A percentile compares a stretch with the other conserved stretches of the same genome.
Evolutionary conservation across 345 rosid species (phyloP).

Genomic region (Citrus glauca): DNA sequence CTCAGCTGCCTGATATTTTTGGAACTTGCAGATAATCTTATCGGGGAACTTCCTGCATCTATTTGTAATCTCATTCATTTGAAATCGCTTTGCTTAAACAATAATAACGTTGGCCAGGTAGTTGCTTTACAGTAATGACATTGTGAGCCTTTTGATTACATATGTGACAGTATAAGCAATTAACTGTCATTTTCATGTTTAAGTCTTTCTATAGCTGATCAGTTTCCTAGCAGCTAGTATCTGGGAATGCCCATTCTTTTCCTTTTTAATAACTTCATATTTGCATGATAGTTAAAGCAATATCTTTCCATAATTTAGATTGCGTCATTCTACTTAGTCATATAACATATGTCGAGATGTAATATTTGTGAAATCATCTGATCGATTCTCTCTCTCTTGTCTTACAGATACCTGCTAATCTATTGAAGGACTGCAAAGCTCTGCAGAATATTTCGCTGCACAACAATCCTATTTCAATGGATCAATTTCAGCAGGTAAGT

Average conservation of each 20-base stretch:
- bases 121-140: background rate
- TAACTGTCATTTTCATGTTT: background rate
- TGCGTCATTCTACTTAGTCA: background rate
- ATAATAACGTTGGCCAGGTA: slow-evolving; percentile 79
- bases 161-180: background rate
- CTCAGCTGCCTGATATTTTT: slow-evolving; percentile 17
- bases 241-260: background rate
- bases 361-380: background rate
- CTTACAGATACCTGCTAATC: slow-evolving; percentile 62
- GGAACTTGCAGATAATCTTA: slow-evolving; percentile 65
- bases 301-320: background rate
- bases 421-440: slow-evolving; percentile 82
- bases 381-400: background rate
- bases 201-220: background rate
- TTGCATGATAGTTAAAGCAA: background rate
- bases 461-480: slow-evolving; percentile 85
- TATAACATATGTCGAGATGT: background rate
- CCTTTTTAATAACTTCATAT: background rate
- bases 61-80: slow-evolving; percentile 73
- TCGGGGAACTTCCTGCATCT: slow-evolving; percentile 80
- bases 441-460: slow-evolving; percentile 89
- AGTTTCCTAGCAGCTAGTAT: background rate
- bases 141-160: background rate
- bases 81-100: slow-evolving; percentile 71
- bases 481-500: slow-evolving; percentile 87